Conservation (phyloP, 1,284 basidiomycete genomes). For the Boletus austroedulis region DNA sequence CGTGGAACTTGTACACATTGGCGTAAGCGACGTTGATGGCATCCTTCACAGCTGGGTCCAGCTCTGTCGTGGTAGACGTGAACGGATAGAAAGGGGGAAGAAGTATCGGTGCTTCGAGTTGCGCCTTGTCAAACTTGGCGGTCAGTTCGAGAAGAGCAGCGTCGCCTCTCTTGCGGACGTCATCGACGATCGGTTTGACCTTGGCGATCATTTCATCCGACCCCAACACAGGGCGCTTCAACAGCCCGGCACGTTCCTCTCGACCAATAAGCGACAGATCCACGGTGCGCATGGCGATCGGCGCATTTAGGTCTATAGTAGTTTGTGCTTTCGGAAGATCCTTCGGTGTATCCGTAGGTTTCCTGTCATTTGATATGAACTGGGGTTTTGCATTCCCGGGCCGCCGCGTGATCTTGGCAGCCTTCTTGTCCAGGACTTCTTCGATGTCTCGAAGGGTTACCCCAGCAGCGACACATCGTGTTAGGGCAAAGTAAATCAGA, state of each 20-base stretch:
- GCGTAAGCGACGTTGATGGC: conserved; percentile 93
- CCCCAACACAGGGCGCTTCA: conserved; percentile 88
- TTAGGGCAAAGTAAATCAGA: conserved; percentile 90
- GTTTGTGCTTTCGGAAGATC: conserved; percentile 27
- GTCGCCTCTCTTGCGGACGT: conserved; percentile 85
- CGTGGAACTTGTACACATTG: conserved; percentile 91
- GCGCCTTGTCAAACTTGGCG: conserved; percentile 87
- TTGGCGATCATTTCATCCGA: conserved; percentile 94
- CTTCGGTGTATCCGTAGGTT: conserved; percentile 28
- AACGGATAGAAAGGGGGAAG: conserved; percentile 71
- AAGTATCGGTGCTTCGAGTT: conserved; percentile 60
- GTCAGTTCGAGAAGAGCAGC: conserved; percentile 86
- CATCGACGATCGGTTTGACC: conserved; percentile 92
- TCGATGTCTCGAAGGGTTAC: conserved; percentile 87
- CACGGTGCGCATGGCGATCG: conserved; percentile 76
- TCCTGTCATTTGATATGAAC: conserved; percentile 51
- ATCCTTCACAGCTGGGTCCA: conserved; percentile 63
- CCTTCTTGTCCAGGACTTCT: conserved; percentile 81
- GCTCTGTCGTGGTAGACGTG: conserved; percentile 50
- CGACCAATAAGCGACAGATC: conserved; percentile 55
- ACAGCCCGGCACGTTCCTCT: conserved; percentile 64
- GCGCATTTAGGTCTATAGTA: conserved; percentile 36
- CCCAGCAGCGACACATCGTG: conserved; percentile 83
- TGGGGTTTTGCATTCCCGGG: conserved; percentile 93
- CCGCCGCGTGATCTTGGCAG: conserved; percentile 84